These are phyloP conservation scores for Debaryomyces udenii DNA, from an alignment of 1,139 yeast species.

Conservation along the genomic window DNA sequence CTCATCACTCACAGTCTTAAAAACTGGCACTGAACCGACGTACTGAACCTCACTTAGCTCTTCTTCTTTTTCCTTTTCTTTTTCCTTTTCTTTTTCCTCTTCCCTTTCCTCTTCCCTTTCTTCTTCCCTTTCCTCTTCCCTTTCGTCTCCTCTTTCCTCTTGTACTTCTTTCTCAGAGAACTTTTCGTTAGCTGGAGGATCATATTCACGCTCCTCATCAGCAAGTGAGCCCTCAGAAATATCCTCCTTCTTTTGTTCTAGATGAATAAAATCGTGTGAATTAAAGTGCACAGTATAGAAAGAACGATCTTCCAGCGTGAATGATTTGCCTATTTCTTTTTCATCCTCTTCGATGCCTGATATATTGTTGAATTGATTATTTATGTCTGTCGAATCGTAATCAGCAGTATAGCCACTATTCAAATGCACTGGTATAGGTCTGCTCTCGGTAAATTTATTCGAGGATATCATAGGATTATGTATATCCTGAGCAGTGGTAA, in stretches of 20 bases:
- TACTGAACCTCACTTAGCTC: conserved; percentile 2
- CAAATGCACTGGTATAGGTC: background rate
- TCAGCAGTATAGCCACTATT: conserved; percentile 11
- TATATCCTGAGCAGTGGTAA: background rate
- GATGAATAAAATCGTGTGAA: conserved; percentile 13
- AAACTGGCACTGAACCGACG: conserved; percentile 22
- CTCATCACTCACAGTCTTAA: conserved; percentile 37
- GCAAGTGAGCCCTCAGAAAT: conserved; percentile 34
- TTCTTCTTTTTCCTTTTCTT: conserved; percentile 4
- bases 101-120: too few species aligned
- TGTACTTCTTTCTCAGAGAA: conserved; percentile 9
- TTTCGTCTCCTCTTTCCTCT: conserved; percentile 6
- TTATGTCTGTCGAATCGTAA: conserved; percentile 9
- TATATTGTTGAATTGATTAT: background rate
- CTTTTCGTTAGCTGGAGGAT: conserved; percentile 14
- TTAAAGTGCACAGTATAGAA: conserved; percentile 19
- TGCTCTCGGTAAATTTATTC: background rate
- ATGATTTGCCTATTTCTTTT: background rate
- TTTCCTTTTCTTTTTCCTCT: conserved; percentile 6
- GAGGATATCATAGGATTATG: too few species aligned
- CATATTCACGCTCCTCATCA: conserved; percentile 24
- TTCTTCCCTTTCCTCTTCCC: conserved; percentile 1
- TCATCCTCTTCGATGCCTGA: conserved; percentile 5
- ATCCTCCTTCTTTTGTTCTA: conserved; percentile 22
- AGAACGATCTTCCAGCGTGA: conserved; percentile 25